Evolutionary conservation across 2,329 filamentous ascomycete species (phyloP).

Genomic region (Colletotrichum nymphaeae): DNA sequence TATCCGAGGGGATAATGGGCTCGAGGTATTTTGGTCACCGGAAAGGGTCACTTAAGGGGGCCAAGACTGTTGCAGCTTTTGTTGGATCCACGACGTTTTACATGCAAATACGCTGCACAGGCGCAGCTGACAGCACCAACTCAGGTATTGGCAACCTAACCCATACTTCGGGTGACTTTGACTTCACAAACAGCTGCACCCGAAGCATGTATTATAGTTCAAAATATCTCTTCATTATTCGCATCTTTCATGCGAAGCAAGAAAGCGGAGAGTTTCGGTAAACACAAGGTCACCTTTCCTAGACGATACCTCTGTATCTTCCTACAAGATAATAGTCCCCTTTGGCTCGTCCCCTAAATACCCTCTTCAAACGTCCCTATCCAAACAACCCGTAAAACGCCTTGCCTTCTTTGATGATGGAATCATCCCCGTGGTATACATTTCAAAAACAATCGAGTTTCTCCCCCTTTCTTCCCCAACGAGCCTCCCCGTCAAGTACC

Average conservation of each 20-base stretch:
- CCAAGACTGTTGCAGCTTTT: too few relatives aligned
- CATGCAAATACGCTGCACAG: too few relatives aligned
- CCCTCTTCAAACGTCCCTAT: not conserved
- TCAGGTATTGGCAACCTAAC: too few relatives aligned
- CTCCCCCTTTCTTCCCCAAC: not conserved
- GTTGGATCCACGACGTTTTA: too few relatives aligned
- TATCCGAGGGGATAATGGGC: too few relatives aligned
- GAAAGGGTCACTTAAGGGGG: too few relatives aligned
- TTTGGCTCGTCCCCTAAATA: not conserved
- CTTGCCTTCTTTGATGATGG: not conserved
- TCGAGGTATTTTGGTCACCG: too few relatives aligned
- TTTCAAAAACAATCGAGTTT: not conserved
- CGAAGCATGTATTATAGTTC: not conserved
- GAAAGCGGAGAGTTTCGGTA: not conserved
- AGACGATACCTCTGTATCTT: not conserved
- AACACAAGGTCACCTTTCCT: not conserved
- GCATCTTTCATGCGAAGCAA: not conserved
- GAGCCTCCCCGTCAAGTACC: not conserved
- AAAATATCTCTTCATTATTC: not conserved
- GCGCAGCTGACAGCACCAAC: too few relatives aligned
- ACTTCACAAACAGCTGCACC: too few relatives aligned
- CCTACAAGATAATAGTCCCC: too few relatives aligned
- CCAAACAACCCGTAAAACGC: not conserved
- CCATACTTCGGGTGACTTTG: too few relatives aligned
- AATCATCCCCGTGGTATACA: not conserved